Evolutionary conservation across 257 asterid genomes (phyloP).

Genomic region (Capsicum rhomboideum): DNA sequence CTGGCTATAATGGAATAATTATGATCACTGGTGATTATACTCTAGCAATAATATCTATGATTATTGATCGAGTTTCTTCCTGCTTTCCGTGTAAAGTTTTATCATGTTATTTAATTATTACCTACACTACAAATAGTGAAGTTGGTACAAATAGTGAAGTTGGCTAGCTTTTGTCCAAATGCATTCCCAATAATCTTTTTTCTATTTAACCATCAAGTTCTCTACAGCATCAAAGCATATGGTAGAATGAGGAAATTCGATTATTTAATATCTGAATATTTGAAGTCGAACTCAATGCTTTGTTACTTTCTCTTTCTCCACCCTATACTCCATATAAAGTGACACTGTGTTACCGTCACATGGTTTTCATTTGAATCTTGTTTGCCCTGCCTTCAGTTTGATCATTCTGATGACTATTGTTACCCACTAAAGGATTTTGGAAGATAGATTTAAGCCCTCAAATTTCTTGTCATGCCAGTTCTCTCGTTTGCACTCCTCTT

Average conservation of each 20-base stretch:
- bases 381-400: background rate
- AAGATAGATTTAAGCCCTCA: background rate
- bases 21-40: background rate
- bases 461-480: background rate
- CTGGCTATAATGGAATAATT: background rate
- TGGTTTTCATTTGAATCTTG: background rate
- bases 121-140: background rate
- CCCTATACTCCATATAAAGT: background rate
- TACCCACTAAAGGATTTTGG: background rate
- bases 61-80: background rate
- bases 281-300: background rate
- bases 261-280: background rate
- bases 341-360: background rate
- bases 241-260: background rate
- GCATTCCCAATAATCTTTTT: background rate
- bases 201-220: background rate
- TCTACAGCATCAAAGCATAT: background rate
- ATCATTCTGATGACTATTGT: background rate
- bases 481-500: background rate
- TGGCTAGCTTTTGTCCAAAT: background rate
- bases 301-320: background rate
- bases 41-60: background rate
- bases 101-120: background rate
- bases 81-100: background rate
- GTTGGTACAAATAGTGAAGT: too few relatives aligned